A percentile compares a stretch with the other conserved stretches of the same genome.
Conservation (phyloP, 2,329 filamentous ascomycete genomes). For the Hymenoscyphus repandus region DNA sequence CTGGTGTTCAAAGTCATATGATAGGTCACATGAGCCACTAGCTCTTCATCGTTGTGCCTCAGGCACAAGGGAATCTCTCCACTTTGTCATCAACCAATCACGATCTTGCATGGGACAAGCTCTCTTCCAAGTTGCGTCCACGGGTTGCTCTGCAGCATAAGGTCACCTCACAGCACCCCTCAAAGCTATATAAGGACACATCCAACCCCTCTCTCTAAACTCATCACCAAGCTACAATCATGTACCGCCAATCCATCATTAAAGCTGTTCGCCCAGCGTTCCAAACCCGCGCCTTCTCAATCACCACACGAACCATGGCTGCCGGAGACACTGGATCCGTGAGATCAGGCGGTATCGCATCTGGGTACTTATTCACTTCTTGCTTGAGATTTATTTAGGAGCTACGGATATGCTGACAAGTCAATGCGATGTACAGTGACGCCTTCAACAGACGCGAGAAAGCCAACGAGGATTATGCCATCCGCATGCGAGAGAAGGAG, state of each 20-base stretch:
- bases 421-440: constrained; percentile 52
- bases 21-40: neutral
- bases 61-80: too few relatives aligned
- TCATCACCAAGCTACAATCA: constrained; percentile 35
- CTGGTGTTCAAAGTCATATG: too few relatives aligned
- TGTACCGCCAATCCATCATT: constrained; percentile 59
- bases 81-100: constrained; percentile 1
- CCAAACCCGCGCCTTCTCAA: constrained; percentile 48
- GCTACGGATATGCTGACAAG: too few relatives aligned
- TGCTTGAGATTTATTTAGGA: neutral
- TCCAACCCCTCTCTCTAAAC: constrained; percentile 12
- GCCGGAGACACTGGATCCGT: constrained; percentile 53
- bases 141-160: neutral
- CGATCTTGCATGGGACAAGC: neutral
- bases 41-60: too few relatives aligned
- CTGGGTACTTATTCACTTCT: constrained; percentile 15
- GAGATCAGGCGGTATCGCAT: constrained; percentile 15
- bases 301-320: constrained; percentile 44
- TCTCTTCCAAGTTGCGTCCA: neutral
- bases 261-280: constrained; percentile 43
- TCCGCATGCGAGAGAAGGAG: constrained; percentile 81
- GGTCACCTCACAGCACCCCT: constrained; percentile 14
- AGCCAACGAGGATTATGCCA: constrained; percentile 78
- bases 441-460: constrained; percentile 89
- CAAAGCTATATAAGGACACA: constrained; percentile 16